Base-by-base conservation (phyloP, 2,329 filamentous ascomycete species). In the Massarina eburnea region DNA sequence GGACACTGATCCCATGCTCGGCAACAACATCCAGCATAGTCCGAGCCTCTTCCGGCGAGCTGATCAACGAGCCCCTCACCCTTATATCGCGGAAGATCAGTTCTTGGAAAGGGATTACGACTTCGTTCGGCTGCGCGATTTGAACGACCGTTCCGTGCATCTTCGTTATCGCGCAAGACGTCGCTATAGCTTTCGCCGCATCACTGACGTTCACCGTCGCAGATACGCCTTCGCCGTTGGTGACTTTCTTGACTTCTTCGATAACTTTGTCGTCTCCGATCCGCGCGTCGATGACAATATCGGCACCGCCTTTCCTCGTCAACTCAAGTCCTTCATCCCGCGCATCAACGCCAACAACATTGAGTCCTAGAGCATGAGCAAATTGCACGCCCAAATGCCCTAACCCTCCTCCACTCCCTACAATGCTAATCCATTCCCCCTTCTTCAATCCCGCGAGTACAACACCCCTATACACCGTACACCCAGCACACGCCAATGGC, bases 361-460 rank as follows among this genome's bases (percentile, higher is more conserved):
- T 80, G 40, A 95, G 73, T 43, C 91, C 90, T 86, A 95, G 91
- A 37, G 89, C 90, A 71, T 85, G 87, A 39, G 88, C 89, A 71
- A 94, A 95, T 73, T 95, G 90, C 54, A 88, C 77, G 12, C 88
- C 89, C 54, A 92, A 74, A 46, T 80, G 83, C 18, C 88, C 89
- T 44, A 95, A 78, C 51, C 88, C 88, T 67, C 89, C 89, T 49
- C 88, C 88, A 18, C 88, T 88, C 58, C 90, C 90, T 45, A 91
- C 88, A 54, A 95, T 85, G 52, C 87, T 89, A 14, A 95, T 81
- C 30, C 78, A 22, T 69, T 92, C 82, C 17, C 88, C 89, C 6
- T 88, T 81, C 39, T 78, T 75, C 22, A 80, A 82, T 26, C 81
- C 83, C 0, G 87, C 88, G 70, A 88, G 76, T 88, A 91, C 78